phyloP scores from a whole-genome alignment of 2,329 filamentous ascomycete genomes.

The Colletotrichum sidae region DNA sequence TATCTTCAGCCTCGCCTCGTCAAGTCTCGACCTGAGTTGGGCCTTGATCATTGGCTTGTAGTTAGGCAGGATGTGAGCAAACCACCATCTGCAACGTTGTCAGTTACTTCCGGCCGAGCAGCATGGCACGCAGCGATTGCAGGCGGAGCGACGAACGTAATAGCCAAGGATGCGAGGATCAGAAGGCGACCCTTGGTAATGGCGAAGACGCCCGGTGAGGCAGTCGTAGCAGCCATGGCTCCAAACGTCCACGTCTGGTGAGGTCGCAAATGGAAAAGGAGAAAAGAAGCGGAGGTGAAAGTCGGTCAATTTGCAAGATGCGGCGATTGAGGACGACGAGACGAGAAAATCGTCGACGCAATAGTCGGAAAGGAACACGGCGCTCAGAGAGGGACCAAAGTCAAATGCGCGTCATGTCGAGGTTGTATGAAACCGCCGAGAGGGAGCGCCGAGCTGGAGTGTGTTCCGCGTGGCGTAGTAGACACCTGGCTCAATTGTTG shows the following conservation, averaged over 20 bases:
- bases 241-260: slow-evolving; percentile 9
- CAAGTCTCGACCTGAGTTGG: slow-evolving; percentile 50
- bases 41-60: slow-evolving; percentile 57
- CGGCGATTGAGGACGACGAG: neutral
- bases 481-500: slow-evolving; percentile 2
- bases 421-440: slow-evolving; percentile 31
- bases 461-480: slow-evolving; percentile 27
- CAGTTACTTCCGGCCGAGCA: neutral
- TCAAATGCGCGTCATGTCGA: slow-evolving; percentile 27
- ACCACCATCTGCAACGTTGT: slow-evolving; percentile 55
- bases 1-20: slow-evolving; percentile 54
- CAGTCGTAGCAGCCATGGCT: slow-evolving; percentile 35
- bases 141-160: slow-evolving; percentile 50
- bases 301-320: neutral
- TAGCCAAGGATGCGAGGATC: slow-evolving; percentile 47
- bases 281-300: slow-evolving; percentile 1
- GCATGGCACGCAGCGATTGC: neutral
- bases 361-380: slow-evolving; percentile 10
- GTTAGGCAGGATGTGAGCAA: slow-evolving; percentile 56
- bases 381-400: slow-evolving; percentile 11
- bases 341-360: slow-evolving; percentile 10
- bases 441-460: slow-evolving; percentile 12
- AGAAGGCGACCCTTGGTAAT: slow-evolving; percentile 51
- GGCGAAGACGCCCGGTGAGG: slow-evolving; percentile 41
- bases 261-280: slow-evolving; percentile 7